Evolutionary conservation across 768 basidiomycete genomes (phyloP), one percentile per base, ranked within the genome.

Genomic region (Hydnomerulius pinastri): DNA sequence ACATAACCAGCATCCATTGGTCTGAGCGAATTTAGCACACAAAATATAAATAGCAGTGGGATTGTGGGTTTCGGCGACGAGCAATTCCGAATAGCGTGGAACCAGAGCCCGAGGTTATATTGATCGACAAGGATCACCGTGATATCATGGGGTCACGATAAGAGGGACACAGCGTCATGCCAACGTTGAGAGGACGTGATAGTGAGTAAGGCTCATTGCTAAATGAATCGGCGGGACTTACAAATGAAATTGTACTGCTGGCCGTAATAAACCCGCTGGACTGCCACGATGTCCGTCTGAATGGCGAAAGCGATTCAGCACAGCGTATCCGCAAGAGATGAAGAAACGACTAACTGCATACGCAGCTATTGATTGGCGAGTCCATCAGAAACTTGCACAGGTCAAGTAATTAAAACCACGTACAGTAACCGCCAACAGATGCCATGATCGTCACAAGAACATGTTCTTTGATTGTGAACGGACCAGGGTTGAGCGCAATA

Each of bases 381-480:
- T 21, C 4, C 4, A n/a, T 66, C 38, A 57, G 46, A 36, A n/a
- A 37, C 17, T 4, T 18, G 9, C 2, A 2, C 11, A 36, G 20
- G 2, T 2, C 32, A 6, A 10, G 25, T 0, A 2, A 20, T 17
- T 1, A 0, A 30, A 20, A 28, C 35, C 20, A 69, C 66, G 38
- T 44, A 68, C 67, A 52, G 30, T 39, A 13, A 15, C 51, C 57
- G n/a, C 69, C 73, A n/a, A 78, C 73, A 43, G 76, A 75, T 2
- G 84, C 82, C 69, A 87, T 87, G 55, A 89, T 81, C 0, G 82
- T 87, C 43, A 87, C 77, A 18, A 90, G 66, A 0, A 85, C 82
- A 55, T 80, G 80, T 51, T 80, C 89, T 70, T 91, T 90, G 63
- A 90, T 86, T 20, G 78, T 80, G 62, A 88, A 90, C 1, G 82